Base-by-base conservation (phyloP, 2,329 filamentous ascomycete genomes). In the Aspergillus fumigatiaffinis region DNA sequence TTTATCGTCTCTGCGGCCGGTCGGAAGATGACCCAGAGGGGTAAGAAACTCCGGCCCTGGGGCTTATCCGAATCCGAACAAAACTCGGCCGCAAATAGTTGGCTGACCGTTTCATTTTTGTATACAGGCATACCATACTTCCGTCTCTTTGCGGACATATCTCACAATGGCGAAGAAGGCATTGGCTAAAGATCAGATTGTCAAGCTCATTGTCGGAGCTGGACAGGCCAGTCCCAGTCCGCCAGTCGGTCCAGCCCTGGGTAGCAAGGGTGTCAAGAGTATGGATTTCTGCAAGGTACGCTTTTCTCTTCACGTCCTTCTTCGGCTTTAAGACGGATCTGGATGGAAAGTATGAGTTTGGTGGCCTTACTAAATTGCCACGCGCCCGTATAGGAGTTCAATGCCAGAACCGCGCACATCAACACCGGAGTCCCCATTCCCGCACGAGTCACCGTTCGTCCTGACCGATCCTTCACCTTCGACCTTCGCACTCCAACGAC, bases 201-300 rank as follows among this genome's bases (percentile, higher is more conserved):
- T 99, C 74, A 99, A 97, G 81, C 85, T 99, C 76, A 96, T 99
- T 66, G 94, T 99, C 60, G 94, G 93, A 68, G 94, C 94, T 56
- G 94, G 94, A 26, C 91, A 97, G 76, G 94, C 94, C 59, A 93
- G 88, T 69, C 94, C 94, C 29, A 95, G 92, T 77, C 94, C 94
- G 35, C 94, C 94, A 4, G 92, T 99, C 69, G 94, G 94, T 81
- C 94, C 94, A 57, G 94, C 94, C 54, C 84, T 99, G 64, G 94
- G 94, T 79, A 93, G 88, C 75, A 97, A 97, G 81, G 94, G 94
- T 82, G 90, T 99, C 61, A 99, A 99, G 82, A 95, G 90, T 57
- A 99, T 99, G 88, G 94, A 99, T 78, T 99, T 97, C 76, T 97
- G 94, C 86, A 97, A 97, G 84, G 93, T 96, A 74, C 56, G 71